Conservation (phyloP, 768 basidiomycete genomes). For the Scleroderma citrinum region DNA sequence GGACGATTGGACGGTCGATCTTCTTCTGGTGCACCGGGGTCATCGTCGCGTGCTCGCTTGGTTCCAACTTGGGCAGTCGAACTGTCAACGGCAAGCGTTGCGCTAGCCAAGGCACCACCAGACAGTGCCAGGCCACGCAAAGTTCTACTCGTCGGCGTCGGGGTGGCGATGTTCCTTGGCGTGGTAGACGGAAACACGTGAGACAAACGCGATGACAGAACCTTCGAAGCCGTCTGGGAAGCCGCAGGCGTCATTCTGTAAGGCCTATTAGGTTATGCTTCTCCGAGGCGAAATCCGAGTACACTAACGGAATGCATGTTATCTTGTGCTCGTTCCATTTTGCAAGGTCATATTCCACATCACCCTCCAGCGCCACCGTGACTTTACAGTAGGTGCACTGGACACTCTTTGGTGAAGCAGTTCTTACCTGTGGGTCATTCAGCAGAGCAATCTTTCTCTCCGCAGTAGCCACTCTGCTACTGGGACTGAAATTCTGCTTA, state of each 20-base stretch:
- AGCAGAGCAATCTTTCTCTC: slow-evolving; percentile 57
- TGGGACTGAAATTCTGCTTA: slow-evolving; percentile 36
- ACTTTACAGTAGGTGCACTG: slow-evolving; percentile 47
- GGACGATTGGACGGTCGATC: slow-evolving; percentile 45
- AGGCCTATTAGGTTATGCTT: slow-evolving; percentile 3
- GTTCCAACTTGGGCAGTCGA: slow-evolving; percentile 25
- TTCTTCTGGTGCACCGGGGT: slow-evolving; percentile 30
- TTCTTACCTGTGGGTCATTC: slow-evolving; percentile 57
- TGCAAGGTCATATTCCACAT: slow-evolving; percentile 53
- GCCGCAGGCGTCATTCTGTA: slow-evolving; percentile 12
- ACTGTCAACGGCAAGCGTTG: slow-evolving; percentile 31
- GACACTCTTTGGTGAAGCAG: slow-evolving; percentile 39
- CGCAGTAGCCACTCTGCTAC: slow-evolving; percentile 53
- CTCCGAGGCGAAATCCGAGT: not conserved
- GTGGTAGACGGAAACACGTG: slow-evolving; percentile 14
- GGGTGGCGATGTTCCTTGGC: slow-evolving; percentile 12
- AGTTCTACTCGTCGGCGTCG: slow-evolving; percentile 8
- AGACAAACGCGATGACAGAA: slow-evolving; percentile 9
- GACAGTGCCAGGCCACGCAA: slow-evolving; percentile 11
- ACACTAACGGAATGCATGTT: slow-evolving; percentile 37
- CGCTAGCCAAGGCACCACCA: slow-evolving; percentile 28
- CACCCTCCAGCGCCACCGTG: slow-evolving; percentile 40
- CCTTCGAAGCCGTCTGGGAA: slow-evolving; percentile 17
- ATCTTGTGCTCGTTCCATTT: slow-evolving; percentile 62
- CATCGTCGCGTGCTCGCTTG: slow-evolving; percentile 48